Conservation (phyloP, 1,284 basidiomycete genomes). For the Kalmanozyma brasiliensis region DNA sequence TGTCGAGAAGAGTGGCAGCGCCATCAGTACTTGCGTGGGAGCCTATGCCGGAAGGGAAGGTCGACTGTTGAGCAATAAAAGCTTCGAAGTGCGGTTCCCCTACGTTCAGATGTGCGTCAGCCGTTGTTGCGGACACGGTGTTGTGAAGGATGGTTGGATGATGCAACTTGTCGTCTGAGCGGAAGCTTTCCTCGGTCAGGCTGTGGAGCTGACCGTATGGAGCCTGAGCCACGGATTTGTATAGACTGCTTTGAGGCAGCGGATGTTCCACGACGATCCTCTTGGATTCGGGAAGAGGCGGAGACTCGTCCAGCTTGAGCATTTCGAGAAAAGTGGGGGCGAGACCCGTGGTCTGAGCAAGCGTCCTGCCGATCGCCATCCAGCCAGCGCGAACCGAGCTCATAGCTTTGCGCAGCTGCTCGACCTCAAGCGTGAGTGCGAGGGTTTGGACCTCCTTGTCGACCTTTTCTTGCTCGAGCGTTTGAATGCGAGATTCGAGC, state of each 20-base stretch:
- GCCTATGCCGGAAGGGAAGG: neutral
- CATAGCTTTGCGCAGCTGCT: constrained; percentile 53
- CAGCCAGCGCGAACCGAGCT: constrained; percentile 51
- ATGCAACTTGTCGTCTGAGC: neutral
- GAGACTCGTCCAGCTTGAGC: neutral
- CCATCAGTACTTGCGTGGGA: neutral
- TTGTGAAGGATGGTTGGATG: neutral
- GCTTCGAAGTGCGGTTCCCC: constrained; percentile 17
- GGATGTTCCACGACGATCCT: constrained; percentile 28
- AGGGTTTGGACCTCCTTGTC: constrained; percentile 33
- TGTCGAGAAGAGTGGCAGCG: constrained; percentile 12
- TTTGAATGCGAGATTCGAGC: constrained; percentile 57
- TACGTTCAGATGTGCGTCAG: neutral
- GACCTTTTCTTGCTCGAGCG: constrained; percentile 55
- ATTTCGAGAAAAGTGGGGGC: neutral
- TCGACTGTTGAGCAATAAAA: neutral
- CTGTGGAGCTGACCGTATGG: constrained; percentile 39
- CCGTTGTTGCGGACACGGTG: neutral
- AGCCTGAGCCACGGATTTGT: constrained; percentile 32
- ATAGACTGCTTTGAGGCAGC: constrained; percentile 14
- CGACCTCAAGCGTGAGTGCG: constrained; percentile 41
- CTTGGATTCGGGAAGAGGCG: constrained; percentile 15
- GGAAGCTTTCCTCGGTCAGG: constrained; percentile 26
- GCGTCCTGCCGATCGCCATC: constrained; percentile 54
- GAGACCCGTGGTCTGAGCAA: constrained; percentile 21